A percentile compares a stretch with the other conserved stretches of the same genome.
phyloP scores from a whole-genome alignment of 345 rosid genomes.

The Mallotus nudiflorus region DNA sequence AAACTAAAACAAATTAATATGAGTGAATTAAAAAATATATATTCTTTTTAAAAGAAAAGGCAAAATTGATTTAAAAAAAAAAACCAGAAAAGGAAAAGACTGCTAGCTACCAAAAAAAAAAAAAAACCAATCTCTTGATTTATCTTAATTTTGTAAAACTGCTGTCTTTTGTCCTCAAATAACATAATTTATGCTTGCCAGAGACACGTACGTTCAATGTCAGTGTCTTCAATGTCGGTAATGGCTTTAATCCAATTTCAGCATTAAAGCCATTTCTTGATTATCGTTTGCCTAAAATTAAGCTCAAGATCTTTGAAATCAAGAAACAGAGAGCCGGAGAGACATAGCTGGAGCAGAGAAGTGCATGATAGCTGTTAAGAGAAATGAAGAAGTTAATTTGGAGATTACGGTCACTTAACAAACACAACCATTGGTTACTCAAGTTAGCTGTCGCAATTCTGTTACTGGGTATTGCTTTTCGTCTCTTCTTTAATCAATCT shows the following conservation, averaged over 20 bases:
- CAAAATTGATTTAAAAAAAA: no score
- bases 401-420: conserved; percentile 37
- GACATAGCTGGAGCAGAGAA: no score
- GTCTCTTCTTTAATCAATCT: conserved; percentile 48
- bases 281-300: not conserved
- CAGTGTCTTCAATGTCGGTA: conserved; percentile 12
- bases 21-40: no score
- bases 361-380: not conserved
- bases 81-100: no score
- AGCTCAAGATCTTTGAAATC: conserved; percentile 12
- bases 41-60: no score
- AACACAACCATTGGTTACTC: conserved; percentile 49
- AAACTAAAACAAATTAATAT: no score
- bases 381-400: conserved; percentile 67
- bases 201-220: not conserved
- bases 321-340: not conserved
- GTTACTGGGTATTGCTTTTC: conserved; percentile 54
- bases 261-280: not conserved
- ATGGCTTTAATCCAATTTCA: not conserved
- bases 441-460: conserved; percentile 52
- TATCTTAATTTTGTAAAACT: not conserved
- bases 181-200: not conserved
- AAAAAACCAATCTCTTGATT: not conserved
- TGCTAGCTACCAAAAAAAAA: no score
- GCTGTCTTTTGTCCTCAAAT: not conserved